Conservation (phyloP, 2,329 filamentous ascomycete species). For the Rhexocercosporidium sp. region DNA sequence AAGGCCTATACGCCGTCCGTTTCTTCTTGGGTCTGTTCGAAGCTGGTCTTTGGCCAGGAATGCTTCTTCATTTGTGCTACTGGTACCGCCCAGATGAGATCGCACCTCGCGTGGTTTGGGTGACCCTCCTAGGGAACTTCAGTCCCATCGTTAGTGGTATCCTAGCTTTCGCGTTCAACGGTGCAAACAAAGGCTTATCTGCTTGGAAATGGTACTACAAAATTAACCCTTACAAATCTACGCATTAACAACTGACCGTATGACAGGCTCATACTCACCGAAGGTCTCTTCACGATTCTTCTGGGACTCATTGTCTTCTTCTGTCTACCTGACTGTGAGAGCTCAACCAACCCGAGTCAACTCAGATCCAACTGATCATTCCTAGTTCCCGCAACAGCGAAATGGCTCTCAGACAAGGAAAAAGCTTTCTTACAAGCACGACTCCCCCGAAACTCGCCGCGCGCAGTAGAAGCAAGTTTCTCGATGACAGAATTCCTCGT, state of each 20-base stretch:
- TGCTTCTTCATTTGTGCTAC: conserved; percentile 51
- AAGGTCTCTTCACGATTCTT: conserved; percentile 54
- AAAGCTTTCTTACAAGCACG: conserved; percentile 55
- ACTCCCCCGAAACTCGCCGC: conserved; percentile 50
- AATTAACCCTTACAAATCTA: not conserved
- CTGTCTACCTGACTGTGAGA: conserved; percentile 56
- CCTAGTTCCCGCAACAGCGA: conserved; percentile 49
- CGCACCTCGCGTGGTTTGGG: conserved; percentile 51
- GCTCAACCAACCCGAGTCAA: not conserved
- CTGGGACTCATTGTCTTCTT: conserved; percentile 56
- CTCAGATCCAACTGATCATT: not conserved
- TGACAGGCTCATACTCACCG: conserved; percentile 46
- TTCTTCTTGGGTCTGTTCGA: conserved; percentile 62
- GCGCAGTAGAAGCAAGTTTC: conserved; percentile 49
- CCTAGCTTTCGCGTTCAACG: conserved; percentile 51
- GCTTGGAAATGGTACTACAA: conserved; percentile 43
- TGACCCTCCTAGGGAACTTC: conserved; percentile 50
- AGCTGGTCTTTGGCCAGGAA: conserved; percentile 37
- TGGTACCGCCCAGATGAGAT: conserved; percentile 56
- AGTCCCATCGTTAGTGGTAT: conserved; percentile 49
- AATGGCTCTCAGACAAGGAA: conserved; percentile 52
- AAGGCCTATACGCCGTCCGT: conserved; percentile 49
- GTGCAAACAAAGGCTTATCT: conserved; percentile 35
- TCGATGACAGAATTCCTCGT: conserved; percentile 46
- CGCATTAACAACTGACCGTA: not conserved